Conservation (phyloP, 345 rosid genomes). For the Physaria fendleri region DNA sequence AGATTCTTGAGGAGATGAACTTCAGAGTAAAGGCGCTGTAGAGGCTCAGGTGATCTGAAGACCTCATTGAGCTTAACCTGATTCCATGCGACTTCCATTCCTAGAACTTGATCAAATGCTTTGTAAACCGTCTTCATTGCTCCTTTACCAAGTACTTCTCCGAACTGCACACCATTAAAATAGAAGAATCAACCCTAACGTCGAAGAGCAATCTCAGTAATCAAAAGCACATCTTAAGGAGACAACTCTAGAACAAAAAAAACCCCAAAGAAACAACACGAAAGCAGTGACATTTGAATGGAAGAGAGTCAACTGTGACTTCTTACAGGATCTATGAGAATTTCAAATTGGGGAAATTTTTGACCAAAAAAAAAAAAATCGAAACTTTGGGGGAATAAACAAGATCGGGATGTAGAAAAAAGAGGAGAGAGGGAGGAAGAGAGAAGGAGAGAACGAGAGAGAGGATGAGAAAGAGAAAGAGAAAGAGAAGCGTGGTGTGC, state of each 20-base stretch:
- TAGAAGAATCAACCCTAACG: neutral
- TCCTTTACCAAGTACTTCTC: slow-evolving; percentile 83
- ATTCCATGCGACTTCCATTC: slow-evolving; percentile 98
- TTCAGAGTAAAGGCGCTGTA: slow-evolving; percentile 85
- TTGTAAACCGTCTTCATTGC: slow-evolving; percentile 93
- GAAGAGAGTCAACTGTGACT: no score
- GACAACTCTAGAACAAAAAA: neutral
- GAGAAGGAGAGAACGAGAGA: neutral
- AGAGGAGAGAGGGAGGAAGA: neutral
- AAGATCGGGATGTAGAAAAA: slow-evolving; percentile 14
- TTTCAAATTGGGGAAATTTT: neutral
- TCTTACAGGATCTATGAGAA: slow-evolving; percentile 20
- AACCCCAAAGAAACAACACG: neutral
- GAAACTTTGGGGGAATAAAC: neutral
- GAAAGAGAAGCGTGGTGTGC: slow-evolving; percentile 8
- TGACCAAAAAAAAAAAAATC: neutral
- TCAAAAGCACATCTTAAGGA: neutral
- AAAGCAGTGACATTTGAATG: neutral
- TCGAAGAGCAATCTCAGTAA: neutral
- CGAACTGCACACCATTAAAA: slow-evolving; percentile 38
- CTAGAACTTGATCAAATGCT: slow-evolving; percentile 78
- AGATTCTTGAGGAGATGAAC: slow-evolving; percentile 84
- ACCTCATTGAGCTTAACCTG: slow-evolving; percentile 70
- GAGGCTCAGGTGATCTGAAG: slow-evolving; percentile 68
- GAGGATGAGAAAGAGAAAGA: neutral